These are phyloP conservation scores for Botrytis hyacinthi DNA, from an alignment of 2,329 filamentous ascomycete species.

Conservation along the genomic window DNA sequence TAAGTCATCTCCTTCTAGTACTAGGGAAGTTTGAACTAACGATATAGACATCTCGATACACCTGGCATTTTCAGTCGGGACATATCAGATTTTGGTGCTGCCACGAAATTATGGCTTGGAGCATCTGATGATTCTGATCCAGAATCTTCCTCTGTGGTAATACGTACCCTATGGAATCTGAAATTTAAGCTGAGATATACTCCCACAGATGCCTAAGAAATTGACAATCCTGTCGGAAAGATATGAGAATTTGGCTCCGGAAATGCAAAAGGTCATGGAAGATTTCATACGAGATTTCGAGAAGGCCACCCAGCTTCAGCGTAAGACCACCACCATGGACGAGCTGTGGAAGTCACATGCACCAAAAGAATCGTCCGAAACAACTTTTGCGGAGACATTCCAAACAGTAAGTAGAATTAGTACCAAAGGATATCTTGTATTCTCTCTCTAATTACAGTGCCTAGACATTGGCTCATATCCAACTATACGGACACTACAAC, in stretches of 20 bases:
- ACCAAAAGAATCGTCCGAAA: neutral
- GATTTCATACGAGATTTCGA: constrained; percentile 19
- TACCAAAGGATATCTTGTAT: no score
- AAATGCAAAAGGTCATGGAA: constrained; percentile 9
- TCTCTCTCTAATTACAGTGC: neutral
- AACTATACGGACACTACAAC: constrained; percentile 19
- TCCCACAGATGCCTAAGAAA: neutral
- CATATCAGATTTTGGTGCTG: constrained; percentile 16
- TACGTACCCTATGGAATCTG: neutral
- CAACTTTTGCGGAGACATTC: neutral
- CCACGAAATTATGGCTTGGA: constrained; percentile 21
- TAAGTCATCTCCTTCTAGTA: neutral
- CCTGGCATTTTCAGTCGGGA: constrained; percentile 27
- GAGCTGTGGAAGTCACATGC: constrained; percentile 4
- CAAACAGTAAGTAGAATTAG: neutral
- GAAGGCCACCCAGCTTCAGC: neutral
- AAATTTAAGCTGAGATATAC: neutral
- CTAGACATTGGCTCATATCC: constrained; percentile 22
- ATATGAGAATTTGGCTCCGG: neutral
- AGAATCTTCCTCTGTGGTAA: neutral
- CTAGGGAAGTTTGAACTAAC: neutral
- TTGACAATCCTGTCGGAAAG: constrained; percentile 2
- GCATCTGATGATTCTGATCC: neutral
- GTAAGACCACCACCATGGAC: neutral
- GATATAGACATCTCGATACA: constrained; percentile 26